Percentiles rank a stretch among this genome's conserved stretches.
These are phyloP conservation scores for Coemansia sp. DNA, from an alignment of 192 early-diverging fungal genomes.

Conservation along the genomic window DNA sequence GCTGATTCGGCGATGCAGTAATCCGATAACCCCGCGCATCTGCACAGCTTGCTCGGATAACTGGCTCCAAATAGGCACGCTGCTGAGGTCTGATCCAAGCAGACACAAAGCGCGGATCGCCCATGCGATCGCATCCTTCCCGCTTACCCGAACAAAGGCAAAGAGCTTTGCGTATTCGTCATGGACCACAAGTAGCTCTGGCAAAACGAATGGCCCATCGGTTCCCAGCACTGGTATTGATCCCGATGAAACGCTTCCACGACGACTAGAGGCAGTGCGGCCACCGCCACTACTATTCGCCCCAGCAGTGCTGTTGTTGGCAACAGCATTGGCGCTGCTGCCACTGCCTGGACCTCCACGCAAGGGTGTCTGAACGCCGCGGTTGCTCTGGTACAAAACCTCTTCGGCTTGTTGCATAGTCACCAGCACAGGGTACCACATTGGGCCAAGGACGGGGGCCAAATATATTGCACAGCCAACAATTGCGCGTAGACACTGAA, in stretches of 20 bases:
- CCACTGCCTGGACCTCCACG: background rate
- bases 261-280: background rate
- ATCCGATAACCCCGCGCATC: constrained; percentile 18
- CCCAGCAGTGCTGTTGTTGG: background rate
- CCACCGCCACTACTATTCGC: background rate
- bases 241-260: background rate
- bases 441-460: constrained; percentile 70
- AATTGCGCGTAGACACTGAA: constrained; percentile 74
- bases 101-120: constrained; percentile 32
- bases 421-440: constrained; percentile 88
- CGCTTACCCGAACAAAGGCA: constrained; percentile 9
- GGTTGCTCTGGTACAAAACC: constrained; percentile 58
- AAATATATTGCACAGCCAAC: constrained; percentile 74
- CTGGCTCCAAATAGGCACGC: constrained; percentile 9
- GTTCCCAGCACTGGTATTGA: background rate
- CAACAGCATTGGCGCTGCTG: background rate
- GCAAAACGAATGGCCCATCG: background rate
- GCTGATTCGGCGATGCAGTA: constrained; percentile 55
- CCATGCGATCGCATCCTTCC: constrained; percentile 23
- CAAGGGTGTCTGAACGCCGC: constrained; percentile 1
- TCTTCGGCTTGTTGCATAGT: constrained; percentile 88
- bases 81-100: constrained; percentile 36
- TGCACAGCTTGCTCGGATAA: constrained; percentile 10
- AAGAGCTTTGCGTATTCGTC: constrained; percentile 26
- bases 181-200: constrained; percentile 17